These are phyloP conservation scores for Aspergillus sp. DNA, from an alignment of 2,329 filamentous ascomycete genomes.

Conservation along the genomic window DNA sequence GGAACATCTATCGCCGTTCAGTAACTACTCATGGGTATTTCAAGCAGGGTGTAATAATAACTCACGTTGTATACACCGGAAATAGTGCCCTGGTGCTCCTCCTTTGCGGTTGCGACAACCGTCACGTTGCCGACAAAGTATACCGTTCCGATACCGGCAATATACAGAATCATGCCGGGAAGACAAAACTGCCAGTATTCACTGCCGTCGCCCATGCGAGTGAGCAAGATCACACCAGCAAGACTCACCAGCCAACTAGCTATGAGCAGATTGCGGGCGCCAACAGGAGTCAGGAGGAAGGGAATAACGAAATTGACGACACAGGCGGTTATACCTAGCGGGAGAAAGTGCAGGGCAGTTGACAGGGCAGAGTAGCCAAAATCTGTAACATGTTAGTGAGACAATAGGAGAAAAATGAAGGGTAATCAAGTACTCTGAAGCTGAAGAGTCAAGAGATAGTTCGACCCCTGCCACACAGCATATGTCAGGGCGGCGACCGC, in stretches of 20 bases:
- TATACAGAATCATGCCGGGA: constrained; percentile 1
- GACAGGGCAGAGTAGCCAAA: background rate
- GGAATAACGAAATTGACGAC: background rate
- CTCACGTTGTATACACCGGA: background rate
- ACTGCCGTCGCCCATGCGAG: background rate
- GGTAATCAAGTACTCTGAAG: background rate
- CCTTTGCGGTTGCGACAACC: background rate
- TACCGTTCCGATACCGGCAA: background rate
- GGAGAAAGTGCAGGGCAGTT: background rate
- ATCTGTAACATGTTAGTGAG: background rate
- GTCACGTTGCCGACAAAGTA: background rate
- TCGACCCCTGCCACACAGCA: background rate
- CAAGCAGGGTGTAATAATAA: background rate
- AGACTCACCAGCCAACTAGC: background rate
- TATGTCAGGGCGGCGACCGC: background rate
- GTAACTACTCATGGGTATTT: background rate
- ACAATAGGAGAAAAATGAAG: background rate
- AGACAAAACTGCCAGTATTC: background rate
- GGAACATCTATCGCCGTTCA: background rate
- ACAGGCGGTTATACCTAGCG: background rate
- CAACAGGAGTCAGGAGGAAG: background rate
- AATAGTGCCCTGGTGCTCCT: background rate
- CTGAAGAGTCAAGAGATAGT: background rate
- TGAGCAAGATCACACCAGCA: background rate
- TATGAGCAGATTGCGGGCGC: background rate